Evolutionary conservation across 805 yeast genomes (phyloP).

Genomic region (Nakazawaea peltata): DNA sequence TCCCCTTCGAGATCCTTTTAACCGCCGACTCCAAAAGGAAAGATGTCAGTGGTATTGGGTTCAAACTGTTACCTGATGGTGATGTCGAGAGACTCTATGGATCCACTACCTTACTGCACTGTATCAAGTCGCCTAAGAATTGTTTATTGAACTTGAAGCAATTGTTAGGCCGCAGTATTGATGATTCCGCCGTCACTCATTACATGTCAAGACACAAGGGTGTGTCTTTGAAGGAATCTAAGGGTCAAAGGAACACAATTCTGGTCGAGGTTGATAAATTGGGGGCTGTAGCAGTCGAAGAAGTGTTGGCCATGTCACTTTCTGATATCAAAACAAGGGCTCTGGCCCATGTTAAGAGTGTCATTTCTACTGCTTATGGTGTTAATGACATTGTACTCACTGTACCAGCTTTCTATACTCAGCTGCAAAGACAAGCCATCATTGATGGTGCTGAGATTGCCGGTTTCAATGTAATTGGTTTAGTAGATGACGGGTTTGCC

Average conservation of each 20-base stretch:
- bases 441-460: slow-evolving; percentile 68
- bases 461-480: slow-evolving; percentile 51
- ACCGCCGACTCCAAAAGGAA: slow-evolving; percentile 91
- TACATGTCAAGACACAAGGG: slow-evolving; percentile 58
- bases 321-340: slow-evolving; percentile 62
- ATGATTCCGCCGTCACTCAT: slow-evolving; percentile 33
- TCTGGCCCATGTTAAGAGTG: slow-evolving; percentile 44
- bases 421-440: slow-evolving; percentile 61
- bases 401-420: slow-evolving; percentile 65
- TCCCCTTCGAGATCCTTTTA: slow-evolving; percentile 78
- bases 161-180: slow-evolving; percentile 56
- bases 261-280: slow-evolving; percentile 45
- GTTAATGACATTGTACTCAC: slow-evolving; percentile 67
- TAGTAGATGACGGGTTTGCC: slow-evolving; percentile 90
- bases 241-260: slow-evolving; percentile 43
- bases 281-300: slow-evolving; percentile 51
- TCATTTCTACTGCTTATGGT: slow-evolving; percentile 36
- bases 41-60: slow-evolving; percentile 72
- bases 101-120: slow-evolving; percentile 58
- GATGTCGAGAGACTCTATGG: slow-evolving; percentile 73
- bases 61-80: slow-evolving; percentile 34
- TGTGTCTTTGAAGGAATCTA: slow-evolving; percentile 31
- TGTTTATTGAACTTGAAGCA: slow-evolving; percentile 64
- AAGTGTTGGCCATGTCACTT: slow-evolving; percentile 76
- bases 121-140: slow-evolving; percentile 65